phyloP scores from a whole-genome alignment of 352 stramenopile species.

The Globisporangium nagaii region DNA sequence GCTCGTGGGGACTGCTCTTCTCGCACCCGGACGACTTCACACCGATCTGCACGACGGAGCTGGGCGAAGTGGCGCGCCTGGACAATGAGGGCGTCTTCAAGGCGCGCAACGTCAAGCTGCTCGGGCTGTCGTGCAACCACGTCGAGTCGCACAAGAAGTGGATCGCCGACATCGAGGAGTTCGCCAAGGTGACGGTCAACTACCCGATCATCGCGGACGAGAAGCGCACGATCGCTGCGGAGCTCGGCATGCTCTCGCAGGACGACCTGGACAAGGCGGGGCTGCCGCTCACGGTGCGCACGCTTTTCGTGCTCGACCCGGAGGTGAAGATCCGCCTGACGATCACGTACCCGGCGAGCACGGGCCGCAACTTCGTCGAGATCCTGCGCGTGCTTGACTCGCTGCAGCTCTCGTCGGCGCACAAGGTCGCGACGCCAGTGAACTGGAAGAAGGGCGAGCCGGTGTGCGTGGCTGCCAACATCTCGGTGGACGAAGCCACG shows the following conservation, averaged over 20 bases:
- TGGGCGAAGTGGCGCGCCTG: slow-evolving; percentile 84
- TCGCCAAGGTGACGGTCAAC: slow-evolving; percentile 58
- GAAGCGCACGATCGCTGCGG: slow-evolving; percentile 48
- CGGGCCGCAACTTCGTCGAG: slow-evolving; percentile 92
- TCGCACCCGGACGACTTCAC: slow-evolving; percentile 89
- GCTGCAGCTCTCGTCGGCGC: slow-evolving; percentile 60
- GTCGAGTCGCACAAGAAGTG: slow-evolving; percentile 68
- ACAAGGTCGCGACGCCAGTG: slow-evolving; percentile 53
- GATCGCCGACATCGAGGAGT: slow-evolving; percentile 70
- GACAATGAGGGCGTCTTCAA: slow-evolving; percentile 75
- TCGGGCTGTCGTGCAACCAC: slow-evolving; percentile 77
- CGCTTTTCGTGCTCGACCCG: slow-evolving; percentile 89
- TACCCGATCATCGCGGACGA: slow-evolving; percentile 75
- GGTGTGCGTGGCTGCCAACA: slow-evolving; percentile 54
- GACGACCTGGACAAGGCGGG: slow-evolving; percentile 70
- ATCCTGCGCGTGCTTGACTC: slow-evolving; percentile 89
- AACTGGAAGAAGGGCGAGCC: slow-evolving; percentile 67
- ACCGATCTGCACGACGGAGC: slow-evolving; percentile 90
- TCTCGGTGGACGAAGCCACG: slow-evolving; percentile 56
- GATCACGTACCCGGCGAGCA: slow-evolving; percentile 90
- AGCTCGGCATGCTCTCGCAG: slow-evolving; percentile 86
- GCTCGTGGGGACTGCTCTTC: slow-evolving; percentile 63
- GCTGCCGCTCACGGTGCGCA: slow-evolving; percentile 87
- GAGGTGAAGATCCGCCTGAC: slow-evolving; percentile 87
- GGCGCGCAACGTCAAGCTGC: slow-evolving; percentile 72